Evolutionary conservation across 2,329 filamentous ascomycete species (phyloP).

Genomic region (Mollisiaceae sp.): DNA sequence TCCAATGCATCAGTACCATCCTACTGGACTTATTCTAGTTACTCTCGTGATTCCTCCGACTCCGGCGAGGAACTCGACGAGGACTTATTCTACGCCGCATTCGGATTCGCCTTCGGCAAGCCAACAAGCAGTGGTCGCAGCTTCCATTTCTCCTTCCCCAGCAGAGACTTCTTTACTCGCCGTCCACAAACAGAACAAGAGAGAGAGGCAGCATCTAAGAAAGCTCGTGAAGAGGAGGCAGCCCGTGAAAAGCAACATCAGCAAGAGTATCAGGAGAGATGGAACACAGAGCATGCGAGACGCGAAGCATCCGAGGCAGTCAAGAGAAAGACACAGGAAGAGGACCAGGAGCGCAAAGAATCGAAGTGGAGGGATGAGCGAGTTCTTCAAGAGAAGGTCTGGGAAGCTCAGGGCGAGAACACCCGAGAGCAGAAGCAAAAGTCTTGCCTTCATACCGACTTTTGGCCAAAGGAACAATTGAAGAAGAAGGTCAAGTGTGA

Average conservation of each 20-base stretch:
- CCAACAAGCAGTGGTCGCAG: neutral
- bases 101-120: neutral
- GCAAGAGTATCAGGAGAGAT: neutral
- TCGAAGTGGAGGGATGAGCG: neutral
- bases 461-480: conserved; percentile 29
- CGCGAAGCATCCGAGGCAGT: neutral
- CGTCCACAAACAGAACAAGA: neutral
- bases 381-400: neutral
- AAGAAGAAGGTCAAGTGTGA: conserved; percentile 32
- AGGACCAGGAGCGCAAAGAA: neutral
- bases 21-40: neutral
- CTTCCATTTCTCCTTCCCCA: neutral
- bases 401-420: conserved; percentile 11
- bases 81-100: neutral
- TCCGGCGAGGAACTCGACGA: neutral
- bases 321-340: neutral
- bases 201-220: neutral
- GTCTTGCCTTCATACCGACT: conserved; percentile 26
- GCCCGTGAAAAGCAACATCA: neutral
- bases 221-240: neutral
- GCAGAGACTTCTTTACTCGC: neutral
- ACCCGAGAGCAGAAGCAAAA: conserved; percentile 23
- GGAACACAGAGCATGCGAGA: neutral
- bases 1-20: neutral
- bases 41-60: neutral